Evolutionary conservation across 306 rosid species (phyloP), one percentile per base, ranked within the genome.

Genomic region (Erythrophleum fordii): DNA sequence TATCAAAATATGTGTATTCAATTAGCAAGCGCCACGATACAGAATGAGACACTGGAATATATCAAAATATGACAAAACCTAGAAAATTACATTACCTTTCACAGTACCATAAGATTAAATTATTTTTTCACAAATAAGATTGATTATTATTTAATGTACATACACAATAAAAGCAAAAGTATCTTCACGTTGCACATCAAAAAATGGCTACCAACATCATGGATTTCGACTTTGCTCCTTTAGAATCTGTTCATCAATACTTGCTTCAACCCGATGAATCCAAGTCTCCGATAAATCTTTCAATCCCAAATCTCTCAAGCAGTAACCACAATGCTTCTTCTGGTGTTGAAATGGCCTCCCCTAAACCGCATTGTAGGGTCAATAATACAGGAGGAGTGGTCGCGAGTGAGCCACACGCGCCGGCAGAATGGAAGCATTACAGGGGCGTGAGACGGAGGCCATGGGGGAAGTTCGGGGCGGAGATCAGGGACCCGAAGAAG

Each of bases 401-500:
- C 5, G 49, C 39, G 55, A 71, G 79, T 69, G 78, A 14, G 0
- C 0, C 0, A 0, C 34, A 71, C 68, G 73, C 82, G 31, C 26
- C 29, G n/a, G 29, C 82, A 0, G 4, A 17, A 3, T 76, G 77
- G 75, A 59, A 39, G 64, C 89, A 70, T 7, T 91, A 77, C 58
- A 73, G 80, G 52, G 92, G 95, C 1, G 95, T 89, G 75, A 84
- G 95, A 68, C 80, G 90, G 9, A 78, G 93, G 82, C 93, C 93
- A 0, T 89, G 91, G 95, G 95, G 95, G 6, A 89, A 89, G 78
- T 91, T 77, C 31, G 95, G 93, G 0, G 93, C 93, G 7, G 93
- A 91, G 26, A 84, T 84, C 3, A 80, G 87, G 13, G 87, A 84
- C 18, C 80, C 87, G 0, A 84, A 77, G 17, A 87, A 69, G 72